Percentiles rank a stretch among this genome's conserved stretches.
phyloP scores from a whole-genome alignment of 306 rosid species.

The Carpinus viminea region DNA sequence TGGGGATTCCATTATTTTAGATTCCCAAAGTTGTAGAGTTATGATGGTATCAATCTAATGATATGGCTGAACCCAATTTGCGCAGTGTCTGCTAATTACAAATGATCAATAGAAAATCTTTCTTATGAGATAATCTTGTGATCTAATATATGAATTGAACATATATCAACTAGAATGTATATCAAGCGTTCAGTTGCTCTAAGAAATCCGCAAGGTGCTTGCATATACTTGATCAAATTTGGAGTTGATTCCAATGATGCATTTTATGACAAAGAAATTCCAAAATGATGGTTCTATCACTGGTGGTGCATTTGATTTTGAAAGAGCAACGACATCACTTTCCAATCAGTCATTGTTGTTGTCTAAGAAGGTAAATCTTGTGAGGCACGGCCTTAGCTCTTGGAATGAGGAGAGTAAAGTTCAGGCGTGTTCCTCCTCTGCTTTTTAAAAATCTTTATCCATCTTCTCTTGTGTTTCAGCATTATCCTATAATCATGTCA shows the following conservation, averaged over 20 bases:
- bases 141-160: not conserved
- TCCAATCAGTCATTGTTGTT: conserved; percentile 49
- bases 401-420: no score
- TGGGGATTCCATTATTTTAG: not conserved
- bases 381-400: conserved; percentile 74
- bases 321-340: conserved; percentile 57
- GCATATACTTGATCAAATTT: not conserved
- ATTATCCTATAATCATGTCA: no score
- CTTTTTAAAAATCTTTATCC: no score
- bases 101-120: not conserved
- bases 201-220: not conserved
- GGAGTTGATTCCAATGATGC: conserved; percentile 8
- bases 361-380: conserved; percentile 65
- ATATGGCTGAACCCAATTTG: not conserved
- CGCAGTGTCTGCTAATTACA: not conserved
- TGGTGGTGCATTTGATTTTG: conserved; percentile 75
- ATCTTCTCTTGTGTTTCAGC: no score
- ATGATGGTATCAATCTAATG: not conserved
- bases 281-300: conserved; percentile 43
- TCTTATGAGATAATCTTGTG: not conserved
- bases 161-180: not conserved
- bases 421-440: no score
- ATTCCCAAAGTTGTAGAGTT: not conserved
- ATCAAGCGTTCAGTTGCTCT: not conserved
- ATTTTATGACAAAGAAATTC: conserved; percentile 38